A percentile compares a stretch with the other conserved stretches of the same genome.
These are phyloP conservation scores for Suillus sp. DNA, from an alignment of 768 basidiomycete species.

Conservation along the genomic window DNA sequence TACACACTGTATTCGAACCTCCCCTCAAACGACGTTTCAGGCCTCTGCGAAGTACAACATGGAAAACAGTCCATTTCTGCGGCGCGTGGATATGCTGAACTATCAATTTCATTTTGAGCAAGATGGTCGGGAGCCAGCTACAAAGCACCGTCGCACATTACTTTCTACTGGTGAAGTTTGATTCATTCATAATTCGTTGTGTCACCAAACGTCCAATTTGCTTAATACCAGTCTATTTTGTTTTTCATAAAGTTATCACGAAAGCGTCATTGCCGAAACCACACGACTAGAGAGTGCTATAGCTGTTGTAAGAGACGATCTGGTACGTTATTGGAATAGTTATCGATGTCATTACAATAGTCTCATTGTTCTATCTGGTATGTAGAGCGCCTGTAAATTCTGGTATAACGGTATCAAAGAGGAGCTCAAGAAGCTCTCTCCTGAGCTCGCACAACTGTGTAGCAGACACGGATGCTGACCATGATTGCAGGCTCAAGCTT, in stretches of 20 bases:
- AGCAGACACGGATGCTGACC: not conserved
- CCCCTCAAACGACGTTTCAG: not conserved
- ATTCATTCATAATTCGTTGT: too few species aligned
- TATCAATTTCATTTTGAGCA: not conserved
- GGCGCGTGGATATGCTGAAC: not conserved
- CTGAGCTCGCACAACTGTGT: conserved; percentile 45
- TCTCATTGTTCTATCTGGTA: not conserved
- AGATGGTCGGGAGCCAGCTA: not conserved
- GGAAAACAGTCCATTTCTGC: not conserved
- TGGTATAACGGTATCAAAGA: conserved; percentile 78
- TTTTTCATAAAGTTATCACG: conserved; percentile 28
- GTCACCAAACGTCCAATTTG: too few species aligned
- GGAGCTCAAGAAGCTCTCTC: conserved; percentile 70
- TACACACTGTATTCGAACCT: not conserved
- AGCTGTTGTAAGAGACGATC: conserved; percentile 77
- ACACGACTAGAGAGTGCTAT: too few species aligned
- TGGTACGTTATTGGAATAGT: conserved; percentile 49
- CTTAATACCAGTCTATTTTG: too few species aligned
- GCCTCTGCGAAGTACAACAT: not conserved
- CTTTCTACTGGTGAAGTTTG: not conserved
- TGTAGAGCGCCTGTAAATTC: conserved; percentile 72
- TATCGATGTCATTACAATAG: not conserved
- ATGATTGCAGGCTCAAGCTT: conserved; percentile 49
- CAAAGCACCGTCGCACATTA: not conserved
- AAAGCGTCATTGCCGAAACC: conserved; percentile 74